These are phyloP conservation scores for Endothia cerciana DNA, from an alignment of 2,329 filamentous ascomycete genomes.

Conservation along the genomic window DNA sequence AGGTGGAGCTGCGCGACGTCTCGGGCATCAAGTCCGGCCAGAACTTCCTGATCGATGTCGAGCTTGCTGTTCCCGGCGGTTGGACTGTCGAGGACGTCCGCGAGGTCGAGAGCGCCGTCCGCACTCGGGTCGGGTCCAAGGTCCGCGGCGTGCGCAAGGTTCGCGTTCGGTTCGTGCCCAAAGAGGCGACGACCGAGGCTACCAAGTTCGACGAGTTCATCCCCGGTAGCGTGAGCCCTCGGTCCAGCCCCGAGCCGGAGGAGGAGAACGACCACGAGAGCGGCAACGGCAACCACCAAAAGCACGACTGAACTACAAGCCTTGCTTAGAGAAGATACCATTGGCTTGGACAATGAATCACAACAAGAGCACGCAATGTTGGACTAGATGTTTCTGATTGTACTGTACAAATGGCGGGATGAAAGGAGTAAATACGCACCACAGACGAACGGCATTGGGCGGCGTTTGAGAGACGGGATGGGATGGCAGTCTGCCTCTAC, in stretches of 20 bases:
- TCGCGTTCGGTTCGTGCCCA: slow-evolving; percentile 79
- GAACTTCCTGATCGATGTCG: slow-evolving; percentile 91
- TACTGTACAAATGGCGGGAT: slow-evolving; percentile 16
- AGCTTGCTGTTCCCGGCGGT: slow-evolving; percentile 75
- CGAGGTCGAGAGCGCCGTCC: slow-evolving; percentile 72
- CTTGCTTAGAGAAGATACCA: slow-evolving; percentile 1
- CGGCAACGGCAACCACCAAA: slow-evolving; percentile 37
- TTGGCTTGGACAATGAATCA: background rate
- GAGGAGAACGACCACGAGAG: slow-evolving; percentile 50
- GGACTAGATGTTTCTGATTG: background rate
- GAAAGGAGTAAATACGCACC: slow-evolving; percentile 21
- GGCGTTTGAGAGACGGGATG: slow-evolving; percentile 26
- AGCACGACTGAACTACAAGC: slow-evolving; percentile 25
- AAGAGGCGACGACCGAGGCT: slow-evolving; percentile 59
- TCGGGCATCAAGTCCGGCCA: slow-evolving; percentile 94
- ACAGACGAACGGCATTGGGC: slow-evolving; percentile 24
- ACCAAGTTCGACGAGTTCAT: slow-evolving; percentile 80
- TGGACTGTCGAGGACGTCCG: slow-evolving; percentile 77
- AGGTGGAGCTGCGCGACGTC: slow-evolving; percentile 75
- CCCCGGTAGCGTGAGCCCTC: slow-evolving; percentile 61
- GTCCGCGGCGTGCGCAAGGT: slow-evolving; percentile 85
- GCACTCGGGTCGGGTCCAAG: slow-evolving; percentile 72
- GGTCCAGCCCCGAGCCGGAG: slow-evolving; percentile 64
- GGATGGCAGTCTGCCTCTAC: slow-evolving; percentile 15
- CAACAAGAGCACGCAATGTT: background rate